Evolutionary conservation across 345 rosid species (phyloP), one percentile per base, ranked within the genome.

Genomic region (Citrus glauca): DNA sequence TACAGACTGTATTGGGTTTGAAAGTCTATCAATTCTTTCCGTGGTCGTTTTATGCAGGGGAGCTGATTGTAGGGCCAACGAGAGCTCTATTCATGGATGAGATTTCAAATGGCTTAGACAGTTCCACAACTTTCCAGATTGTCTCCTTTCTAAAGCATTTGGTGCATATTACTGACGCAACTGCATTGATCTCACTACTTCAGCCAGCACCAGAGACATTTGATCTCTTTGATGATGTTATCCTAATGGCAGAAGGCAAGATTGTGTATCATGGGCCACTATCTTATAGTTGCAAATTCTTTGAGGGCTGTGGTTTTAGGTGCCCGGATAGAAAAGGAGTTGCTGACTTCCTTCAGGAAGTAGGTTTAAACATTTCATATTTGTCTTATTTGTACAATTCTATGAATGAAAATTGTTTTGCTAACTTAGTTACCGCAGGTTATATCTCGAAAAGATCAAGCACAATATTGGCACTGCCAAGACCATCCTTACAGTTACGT

Each of bases 271-370:
- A 80, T 30, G 91, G 91, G n/a, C 89, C 87, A 66, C 79, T 85
- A 9, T 79, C 67, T 33, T 48, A 72, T 17, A 37, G 83, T 28
- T 56, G 81, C 32, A 71, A 80, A n/a, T 88, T 86, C 82, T 88
- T 88, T 14, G 83, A 83, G 64, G 71, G 59, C 16, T 77, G 85
- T 40, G 88, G 88, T 5, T 45, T 45, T 45, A 45, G 50, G 50
- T 45, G 17, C 74, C 88, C 91, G 0, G 84, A 85, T 33, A 83
- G 91, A 59, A 85, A 88, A 72, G 88, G 87, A 20, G 64, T 85
- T 0, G 89, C 89, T 57, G 89, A 88, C 55, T 88, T 88, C 78
- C 80, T 85, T 40, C 89, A 83, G 76, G 89, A 88, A 83, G 91
- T 88, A 64, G 70, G 28, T 6, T 20, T 22, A 28, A 7, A 28